Evolutionary conservation across 2,329 filamentous ascomycete species (phyloP).

Genomic region (Niveomyces coronatus): DNA sequence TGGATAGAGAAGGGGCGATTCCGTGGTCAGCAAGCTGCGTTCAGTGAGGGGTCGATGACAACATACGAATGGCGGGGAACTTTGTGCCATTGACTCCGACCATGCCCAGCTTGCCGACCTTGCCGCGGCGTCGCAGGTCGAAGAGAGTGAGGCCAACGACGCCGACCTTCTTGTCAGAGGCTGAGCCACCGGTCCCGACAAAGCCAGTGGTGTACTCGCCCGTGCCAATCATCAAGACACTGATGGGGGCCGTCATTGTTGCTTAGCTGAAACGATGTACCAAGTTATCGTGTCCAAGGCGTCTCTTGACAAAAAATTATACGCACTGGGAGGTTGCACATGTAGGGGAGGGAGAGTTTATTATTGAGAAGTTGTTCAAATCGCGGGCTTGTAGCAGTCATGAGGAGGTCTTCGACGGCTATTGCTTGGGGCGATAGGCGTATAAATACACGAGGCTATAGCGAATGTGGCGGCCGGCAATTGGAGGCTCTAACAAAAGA

Average conservation of each 20-base stretch:
- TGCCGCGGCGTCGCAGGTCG: constrained; percentile 77
- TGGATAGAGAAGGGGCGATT: constrained; percentile 22
- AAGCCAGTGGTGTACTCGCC: constrained; percentile 97
- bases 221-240: constrained; percentile 53
- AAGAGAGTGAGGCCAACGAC: constrained; percentile 87
- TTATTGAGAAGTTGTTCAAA: no score
- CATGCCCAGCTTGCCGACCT: constrained; percentile 80
- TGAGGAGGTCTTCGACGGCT: neutral
- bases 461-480: neutral
- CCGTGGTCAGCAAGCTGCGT: neutral
- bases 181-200: constrained; percentile 71
- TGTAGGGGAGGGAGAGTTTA: no score
- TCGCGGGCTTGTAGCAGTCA: neutral
- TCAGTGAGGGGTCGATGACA: no score
- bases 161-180: constrained; percentile 91
- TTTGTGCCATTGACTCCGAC: constrained; percentile 81
- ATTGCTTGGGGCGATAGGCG: neutral
- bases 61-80: constrained; percentile 79
- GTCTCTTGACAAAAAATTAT: no score
- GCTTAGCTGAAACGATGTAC: no score
- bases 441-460: no score
- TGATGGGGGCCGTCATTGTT: constrained; percentile 5
- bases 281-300: no score
- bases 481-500: no score
- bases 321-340: no score